Evolutionary conservation across 306 rosid species (phyloP), one percentile per base, ranked within the genome.

Genomic region (Dicorynia guianensis): DNA sequence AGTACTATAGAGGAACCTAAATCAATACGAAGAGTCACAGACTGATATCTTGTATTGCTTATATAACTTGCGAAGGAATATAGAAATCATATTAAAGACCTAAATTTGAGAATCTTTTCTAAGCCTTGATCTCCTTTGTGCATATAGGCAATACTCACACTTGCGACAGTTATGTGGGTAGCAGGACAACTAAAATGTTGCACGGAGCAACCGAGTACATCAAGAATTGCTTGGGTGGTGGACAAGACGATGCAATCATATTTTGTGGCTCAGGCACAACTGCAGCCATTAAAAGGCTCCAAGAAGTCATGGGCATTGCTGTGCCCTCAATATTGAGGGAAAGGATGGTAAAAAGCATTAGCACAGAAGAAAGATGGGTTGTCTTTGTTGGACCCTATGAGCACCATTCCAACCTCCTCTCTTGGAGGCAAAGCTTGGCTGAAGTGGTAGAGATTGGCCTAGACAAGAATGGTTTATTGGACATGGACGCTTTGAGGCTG

Each of bases 371-470:
- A 59, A 87, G 83, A 40, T 87, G 91, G 91, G 79, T 87, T 15
- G 86, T 85, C 42, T 87, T 87, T 39, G 86, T 85, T 8, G 91
- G 91, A 3, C 91, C 89, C 1, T 63, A 66, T 48, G 91, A 87
- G 76, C 91, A 87, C 69, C 91, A 87, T 66, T 93, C 98, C 0
- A 93, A 93, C 80, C 80, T 91, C 6, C 96, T 93, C 15, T 89
- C 96, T 6, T 93, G 98, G 98, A 57, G 96, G 62, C 96, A 88
- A 42, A 85, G 84, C 85, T 66, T 83, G 55, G 89, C 86, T 8
- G 68, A 88, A 67, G 89, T 88, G 0, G 62, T 85, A 4, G 89
- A 88, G 72, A 85, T 85, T 56, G 89, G 88, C 17, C 39, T 88
- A 13, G 82, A 83, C 34, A 72, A 65, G 3, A 76, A 81, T 39